Evolutionary conservation across 2,329 filamentous ascomycete species (phyloP).

Genomic region (Nemania sp.): DNA sequence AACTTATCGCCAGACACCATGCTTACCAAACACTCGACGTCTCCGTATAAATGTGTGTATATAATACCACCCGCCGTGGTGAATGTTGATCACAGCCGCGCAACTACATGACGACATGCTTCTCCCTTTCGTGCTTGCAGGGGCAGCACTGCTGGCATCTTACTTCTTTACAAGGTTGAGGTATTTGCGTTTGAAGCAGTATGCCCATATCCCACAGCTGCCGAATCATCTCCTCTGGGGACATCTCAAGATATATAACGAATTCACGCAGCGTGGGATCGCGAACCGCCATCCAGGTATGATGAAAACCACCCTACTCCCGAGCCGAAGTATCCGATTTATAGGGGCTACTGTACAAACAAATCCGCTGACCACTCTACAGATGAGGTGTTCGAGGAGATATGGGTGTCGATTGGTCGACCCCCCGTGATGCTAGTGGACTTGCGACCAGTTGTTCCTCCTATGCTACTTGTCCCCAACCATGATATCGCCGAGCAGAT

Average conservation of each 20-base stretch:
- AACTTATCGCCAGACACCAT: too few relatives aligned
- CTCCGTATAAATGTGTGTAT: too few relatives aligned
- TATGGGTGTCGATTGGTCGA: conserved; percentile 37
- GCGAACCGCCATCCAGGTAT: conserved; percentile 20
- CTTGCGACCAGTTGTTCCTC: conserved; percentile 38
- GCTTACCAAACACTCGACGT: too few relatives aligned
- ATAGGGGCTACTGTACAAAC: neutral
- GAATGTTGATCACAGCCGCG: too few relatives aligned
- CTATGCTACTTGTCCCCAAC: conserved; percentile 21
- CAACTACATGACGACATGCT: too few relatives aligned
- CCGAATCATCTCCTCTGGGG: conserved; percentile 13
- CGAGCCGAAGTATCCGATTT: neutral
- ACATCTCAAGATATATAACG: conserved; percentile 17
- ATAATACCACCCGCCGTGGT: too few relatives aligned
- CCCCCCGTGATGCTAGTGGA: conserved; percentile 42
- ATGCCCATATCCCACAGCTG: conserved; percentile 21
- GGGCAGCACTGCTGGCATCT: too few relatives aligned
- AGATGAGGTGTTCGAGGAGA: too few relatives aligned
- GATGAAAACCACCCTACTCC: neutral
- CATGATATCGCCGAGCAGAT: conserved; percentile 3
- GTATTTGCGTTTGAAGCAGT: conserved; percentile 20
- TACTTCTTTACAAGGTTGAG: conserved; percentile 18
- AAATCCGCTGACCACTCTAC: conserved; percentile 32
- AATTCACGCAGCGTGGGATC: conserved; percentile 6
- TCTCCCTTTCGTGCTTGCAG: too few relatives aligned